Base-by-base conservation (phyloP, 371 early-diverging fungal genomes). In the Mucor indicus region DNA sequence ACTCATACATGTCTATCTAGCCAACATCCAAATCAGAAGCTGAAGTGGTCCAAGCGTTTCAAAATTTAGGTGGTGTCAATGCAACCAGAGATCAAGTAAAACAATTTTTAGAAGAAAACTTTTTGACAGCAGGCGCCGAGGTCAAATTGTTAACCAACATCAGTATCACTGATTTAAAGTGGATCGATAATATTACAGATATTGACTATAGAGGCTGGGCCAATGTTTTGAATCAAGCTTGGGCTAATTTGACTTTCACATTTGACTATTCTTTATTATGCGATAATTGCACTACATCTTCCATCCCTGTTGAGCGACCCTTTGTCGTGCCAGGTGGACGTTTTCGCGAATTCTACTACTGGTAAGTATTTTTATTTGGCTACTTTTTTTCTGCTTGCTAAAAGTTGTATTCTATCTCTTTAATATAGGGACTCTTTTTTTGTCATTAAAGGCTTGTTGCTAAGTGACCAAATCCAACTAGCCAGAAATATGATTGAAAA, bases 291-390 rank as follows among this genome's bases (percentile, higher is more conserved):
- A 66, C 37, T 0, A 66, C 81, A 1, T 77, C 80, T 12, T 67
- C 80, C 22, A 57, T 90, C 4, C 64, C 72, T 22, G 66, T 80
- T 0, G 62, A 71, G 13, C 66, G 79, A 37, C 82, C 75, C 8
- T 94, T 93, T 66, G 82, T 94, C 1, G 85, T 94, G 9, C 95
- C 96, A 9, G 96, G 96, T 4, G 95, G 94, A 3, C 64, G 94
- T 42, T 96, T 96, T 57, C 65, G 87, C 43, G 95, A 96, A 77
- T 73, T 84, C 22, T 93, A 94, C 64, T 93, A 96, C 62, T 94
- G 93, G 95, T 68, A 65, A 36, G 22, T 1, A 19, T 17, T 15
- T 10, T 10, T 19, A 10, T 30, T 29, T 17, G n/a, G n/a, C n/a
- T n/a, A n/a, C n/a, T n/a, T n/a, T n/a, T n/a, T n/a, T n/a, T n/a